Evolutionary conservation across 129 eudicot species (phyloP).

Genomic region (Glebionis coronaria): DNA sequence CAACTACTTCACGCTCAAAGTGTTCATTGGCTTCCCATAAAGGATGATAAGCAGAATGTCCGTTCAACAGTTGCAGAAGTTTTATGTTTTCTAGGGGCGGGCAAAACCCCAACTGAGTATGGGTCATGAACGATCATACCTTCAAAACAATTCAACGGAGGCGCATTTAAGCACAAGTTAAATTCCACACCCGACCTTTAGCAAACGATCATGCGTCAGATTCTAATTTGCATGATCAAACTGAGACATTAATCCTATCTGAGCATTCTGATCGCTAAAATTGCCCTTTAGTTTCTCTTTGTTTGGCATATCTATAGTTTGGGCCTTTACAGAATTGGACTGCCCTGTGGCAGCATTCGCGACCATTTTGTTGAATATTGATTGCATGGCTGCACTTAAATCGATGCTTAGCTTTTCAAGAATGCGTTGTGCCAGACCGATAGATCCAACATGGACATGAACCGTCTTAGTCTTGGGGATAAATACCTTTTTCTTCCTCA

Average conservation of each 20-base stretch:
- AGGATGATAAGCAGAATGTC: conserved; percentile 38
- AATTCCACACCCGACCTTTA: conserved; percentile 16
- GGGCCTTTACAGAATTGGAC: conserved; percentile 17
- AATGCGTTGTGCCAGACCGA: conserved; percentile 31
- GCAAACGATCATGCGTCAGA: conserved; percentile 14
- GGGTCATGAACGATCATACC: conserved; percentile 23
- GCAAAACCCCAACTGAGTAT: conserved; percentile 22
- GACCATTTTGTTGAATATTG: conserved; percentile 25
- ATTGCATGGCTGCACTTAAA: conserved; percentile 25
- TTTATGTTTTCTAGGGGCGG: conserved; percentile 32
- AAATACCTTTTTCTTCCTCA: conserved; percentile 53
- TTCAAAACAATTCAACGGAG: conserved; percentile 18
- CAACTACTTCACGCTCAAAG: no score
- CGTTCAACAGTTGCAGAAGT: conserved; percentile 40
- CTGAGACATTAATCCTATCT: no score
- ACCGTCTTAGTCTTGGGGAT: conserved; percentile 30
- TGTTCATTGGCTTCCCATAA: no score
- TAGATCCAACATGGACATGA: conserved; percentile 34
- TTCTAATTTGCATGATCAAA: conserved; percentile 20
- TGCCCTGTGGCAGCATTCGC: conserved; percentile 26
- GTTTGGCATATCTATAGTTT: conserved; percentile 42
- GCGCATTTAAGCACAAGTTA: conserved; percentile 20
- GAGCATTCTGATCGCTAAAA: no score
- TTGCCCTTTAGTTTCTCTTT: no score
- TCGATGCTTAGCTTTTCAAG: conserved; percentile 33